Evolutionary conservation across 371 early-diverging fungal genomes (phyloP), one percentile per base, ranked within the genome.

Genomic region (Chytridium lagenaria): DNA sequence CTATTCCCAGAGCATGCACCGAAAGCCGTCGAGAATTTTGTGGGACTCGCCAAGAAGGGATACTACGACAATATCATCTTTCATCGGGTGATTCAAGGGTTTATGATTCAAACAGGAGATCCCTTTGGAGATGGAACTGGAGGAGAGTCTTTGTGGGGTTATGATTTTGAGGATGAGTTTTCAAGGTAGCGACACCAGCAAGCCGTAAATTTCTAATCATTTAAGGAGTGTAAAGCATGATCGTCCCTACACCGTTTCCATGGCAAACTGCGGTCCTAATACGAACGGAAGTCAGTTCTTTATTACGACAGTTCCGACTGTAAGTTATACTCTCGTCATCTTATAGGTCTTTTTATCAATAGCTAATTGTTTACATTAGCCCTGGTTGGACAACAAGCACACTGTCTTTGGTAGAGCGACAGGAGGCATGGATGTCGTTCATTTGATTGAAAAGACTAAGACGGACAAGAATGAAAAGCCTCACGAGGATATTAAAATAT

Each of bases 221-320:
- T 55, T 87, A 26, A 80, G 85, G 33, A 90, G 90, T 33, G 83
- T 94, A 59, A 87, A 86, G 71, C 98, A 97, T 76, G 93, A 95
- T 79, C 88, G 92, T 10, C 92, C 96, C 0, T 97, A 95, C 50
- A 92, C 95, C 0, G 86, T 99, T 0, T 92, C 94, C 70, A 99
- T 99, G 99, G 99, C 99, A 7, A 99, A 99, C 68, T 68, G 90
- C 92, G 99, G 99, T 2, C 93, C 95, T 2, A 89, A 91, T 40
- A 94, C 96, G 7, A 97, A 96, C 79, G 95, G 91, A 1, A 91
- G 91, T 59, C 99, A 99, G 83, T 99, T 99, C 82, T 99, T 99
- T 77, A 98, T 99, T 74, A 99, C 99, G 0, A 91, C 92, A n/a
- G 94, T 84, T 1, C 90, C 90, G 23, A 91, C 93, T 44, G 92